Conservation (phyloP, 805 yeast species). For the Teunomyces cretensis region DNA sequence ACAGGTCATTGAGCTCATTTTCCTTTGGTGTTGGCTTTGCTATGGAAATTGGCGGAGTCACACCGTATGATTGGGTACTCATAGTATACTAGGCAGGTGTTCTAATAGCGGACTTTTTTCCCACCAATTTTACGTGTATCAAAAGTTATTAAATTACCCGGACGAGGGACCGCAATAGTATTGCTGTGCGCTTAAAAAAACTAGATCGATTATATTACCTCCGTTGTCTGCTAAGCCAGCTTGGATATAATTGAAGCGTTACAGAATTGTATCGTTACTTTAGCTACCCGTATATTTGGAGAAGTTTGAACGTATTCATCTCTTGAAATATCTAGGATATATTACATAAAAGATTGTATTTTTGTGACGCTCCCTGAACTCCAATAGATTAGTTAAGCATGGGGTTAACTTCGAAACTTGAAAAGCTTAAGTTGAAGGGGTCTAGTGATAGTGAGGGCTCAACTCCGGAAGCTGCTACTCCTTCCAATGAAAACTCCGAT, state of each 20-base stretch:
- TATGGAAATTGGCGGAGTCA: constrained; percentile 81
- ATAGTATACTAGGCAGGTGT: constrained; percentile 7
- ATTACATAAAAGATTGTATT: too few relatives aligned
- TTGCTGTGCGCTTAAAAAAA: neutral
- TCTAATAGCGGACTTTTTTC: neutral
- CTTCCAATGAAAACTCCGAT: constrained; percentile 38
- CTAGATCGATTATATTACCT: neutral
- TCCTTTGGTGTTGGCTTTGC: constrained; percentile 85
- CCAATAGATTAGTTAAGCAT: constrained; percentile 10
- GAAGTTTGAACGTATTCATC: neutral
- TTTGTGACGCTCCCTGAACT: neutral
- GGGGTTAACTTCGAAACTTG: constrained; percentile 31
- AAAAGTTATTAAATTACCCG: constrained; percentile 1
- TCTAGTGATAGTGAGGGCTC: constrained; percentile 9
- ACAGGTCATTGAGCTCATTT: constrained; percentile 65
- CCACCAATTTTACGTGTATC: neutral
- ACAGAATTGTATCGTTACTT: neutral
- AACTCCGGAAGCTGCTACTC: neutral
- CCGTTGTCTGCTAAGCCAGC: neutral
- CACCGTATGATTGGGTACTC: constrained; percentile 49
- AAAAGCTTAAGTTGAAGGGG: constrained; percentile 22
- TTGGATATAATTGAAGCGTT: neutral
- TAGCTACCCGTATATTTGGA: neutral
- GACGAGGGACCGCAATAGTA: neutral
- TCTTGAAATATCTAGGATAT: neutral